Base-by-base conservation (phyloP, 2,329 filamentous ascomycete genomes). In the Pseudocercospora eumusae region DNA sequence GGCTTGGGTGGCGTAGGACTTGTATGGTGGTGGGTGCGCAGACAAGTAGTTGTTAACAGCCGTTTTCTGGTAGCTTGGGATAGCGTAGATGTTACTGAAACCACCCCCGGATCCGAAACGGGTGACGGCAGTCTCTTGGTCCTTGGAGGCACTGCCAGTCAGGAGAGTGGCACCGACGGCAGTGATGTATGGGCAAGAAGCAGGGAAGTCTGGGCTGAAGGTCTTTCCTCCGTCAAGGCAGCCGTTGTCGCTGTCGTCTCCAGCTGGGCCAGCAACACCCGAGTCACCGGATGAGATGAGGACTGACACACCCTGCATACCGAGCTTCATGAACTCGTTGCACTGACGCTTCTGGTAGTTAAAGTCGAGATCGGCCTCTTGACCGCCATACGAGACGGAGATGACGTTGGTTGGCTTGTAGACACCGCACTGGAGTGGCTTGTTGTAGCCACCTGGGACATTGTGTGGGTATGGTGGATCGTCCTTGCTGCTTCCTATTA, bases 341-440 rank as follows among this genome's bases (percentile, higher is more conserved):
- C 77, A 79, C 64, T 80, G 77, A 3, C 77, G 74, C 65, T 81
- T 75, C 66, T 84, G 81, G 73, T 88, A 88, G 64, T 74, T 76
- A 4, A 78, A 73, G 0, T 84, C 84, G 20, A 86, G 76, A 21
- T 82, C 81, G 4, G 75, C 73, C 72, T 87, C 84, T 47, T 81
- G 78, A 47, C 81, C 82, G 57, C 83, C 83, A 70, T 87, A 88
- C 2, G 83, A 85, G 69, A 87, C 82, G 40, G 81, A 83, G 65
- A 87, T 80, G 6, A 86, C 83, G 64, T 85, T 84, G 9, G 84
- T 83, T 2, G 83, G 81, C 66, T 80, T 76, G 74, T 80, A 84
- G 20, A 79, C 76, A 7, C 66, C 66, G 53, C 81, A 82, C 55
- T 79, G 75, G 11, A 77, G 68, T 3, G 72, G 68, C 11, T 81